A percentile compares a stretch with the other conserved stretches of the same genome.
Evolutionary conservation across 768 basidiomycete genomes (phyloP).

Genomic region (Suillus spraguei): DNA sequence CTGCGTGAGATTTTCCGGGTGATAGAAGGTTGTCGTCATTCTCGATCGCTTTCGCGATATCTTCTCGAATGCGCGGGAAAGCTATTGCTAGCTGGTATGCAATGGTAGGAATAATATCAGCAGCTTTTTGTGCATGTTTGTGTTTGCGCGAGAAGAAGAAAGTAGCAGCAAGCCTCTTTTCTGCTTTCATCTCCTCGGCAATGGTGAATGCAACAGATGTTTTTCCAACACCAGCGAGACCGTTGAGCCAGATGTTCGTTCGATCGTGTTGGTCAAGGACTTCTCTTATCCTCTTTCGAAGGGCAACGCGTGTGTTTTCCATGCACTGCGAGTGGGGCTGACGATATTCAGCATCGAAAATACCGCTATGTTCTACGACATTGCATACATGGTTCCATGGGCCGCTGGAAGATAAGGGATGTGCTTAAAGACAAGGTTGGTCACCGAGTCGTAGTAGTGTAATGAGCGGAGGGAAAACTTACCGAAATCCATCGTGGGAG

Average conservation of each 20-base stretch:
- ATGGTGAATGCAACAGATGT: not conserved
- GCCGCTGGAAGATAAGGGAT: not conserved
- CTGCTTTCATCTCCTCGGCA: conserved; percentile 1
- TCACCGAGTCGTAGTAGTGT: not conserved
- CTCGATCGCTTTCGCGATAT: conserved; percentile 18
- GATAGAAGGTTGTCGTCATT: conserved; percentile 11
- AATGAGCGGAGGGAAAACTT: not conserved
- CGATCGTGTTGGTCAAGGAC: not conserved
- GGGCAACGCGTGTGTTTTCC: not conserved
- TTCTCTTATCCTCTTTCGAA: not conserved
- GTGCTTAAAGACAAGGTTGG: not conserved
- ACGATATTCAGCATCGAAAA: not conserved
- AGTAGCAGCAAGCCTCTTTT: conserved; percentile 16
- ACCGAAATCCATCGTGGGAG: not conserved
- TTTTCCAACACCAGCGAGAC: not conserved
- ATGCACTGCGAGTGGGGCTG: not conserved
- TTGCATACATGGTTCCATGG: not conserved
- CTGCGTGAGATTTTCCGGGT: conserved; percentile 6
- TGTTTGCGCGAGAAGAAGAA: conserved; percentile 23
- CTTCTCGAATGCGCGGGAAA: conserved; percentile 13
- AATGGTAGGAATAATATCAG: conserved; percentile 17
- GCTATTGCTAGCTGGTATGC: conserved; percentile 20
- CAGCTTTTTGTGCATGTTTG: conserved; percentile 10
- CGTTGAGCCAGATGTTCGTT: not conserved
- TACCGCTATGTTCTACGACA: not conserved